Evolutionary conservation across 306 rosid species (phyloP).

Genomic region (Cucumis hystrix): DNA sequence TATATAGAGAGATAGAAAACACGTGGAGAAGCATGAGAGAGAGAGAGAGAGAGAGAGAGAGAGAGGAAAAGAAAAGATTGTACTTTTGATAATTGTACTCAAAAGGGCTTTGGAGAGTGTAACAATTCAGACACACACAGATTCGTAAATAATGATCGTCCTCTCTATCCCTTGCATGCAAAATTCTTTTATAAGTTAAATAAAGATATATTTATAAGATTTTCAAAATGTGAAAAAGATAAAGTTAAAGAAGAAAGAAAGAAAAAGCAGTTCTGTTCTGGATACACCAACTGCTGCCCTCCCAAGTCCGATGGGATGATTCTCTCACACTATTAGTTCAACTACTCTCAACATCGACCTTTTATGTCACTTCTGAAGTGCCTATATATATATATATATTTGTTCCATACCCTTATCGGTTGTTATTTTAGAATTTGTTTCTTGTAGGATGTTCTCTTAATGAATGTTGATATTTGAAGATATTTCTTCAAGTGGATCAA

Average conservation of each 20-base stretch:
- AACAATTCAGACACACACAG: constrained; percentile 12
- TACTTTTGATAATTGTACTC: constrained; percentile 6
- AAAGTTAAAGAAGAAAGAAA: neutral
- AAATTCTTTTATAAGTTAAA: neutral
- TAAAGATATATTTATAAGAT: neutral
- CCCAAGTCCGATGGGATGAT: too few relatives aligned
- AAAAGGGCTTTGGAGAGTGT: neutral
- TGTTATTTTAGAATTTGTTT: too few relatives aligned
- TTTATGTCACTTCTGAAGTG: too few relatives aligned
- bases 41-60: neutral
- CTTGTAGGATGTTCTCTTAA: too few relatives aligned
- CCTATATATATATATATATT: too few relatives aligned
- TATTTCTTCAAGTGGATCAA: too few relatives aligned
- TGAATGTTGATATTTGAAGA: too few relatives aligned
- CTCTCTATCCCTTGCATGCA: constrained; percentile 5
- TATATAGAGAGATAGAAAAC: neutral
- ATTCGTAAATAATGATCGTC: constrained; percentile 31
- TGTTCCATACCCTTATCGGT: too few relatives aligned
- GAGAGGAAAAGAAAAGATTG: constrained; percentile 13
- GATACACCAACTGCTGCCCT: too few relatives aligned
- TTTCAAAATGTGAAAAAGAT: neutral
- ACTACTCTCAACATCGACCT: too few relatives aligned
- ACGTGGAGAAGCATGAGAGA: constrained; percentile 6
- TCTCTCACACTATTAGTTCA: too few relatives aligned
- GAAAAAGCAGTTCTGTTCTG: neutral